Percentiles rank a stretch among this genome's conserved stretches.
Conservation (phyloP, 768 basidiomycete genomes). For the Agaricus blazei region DNA sequence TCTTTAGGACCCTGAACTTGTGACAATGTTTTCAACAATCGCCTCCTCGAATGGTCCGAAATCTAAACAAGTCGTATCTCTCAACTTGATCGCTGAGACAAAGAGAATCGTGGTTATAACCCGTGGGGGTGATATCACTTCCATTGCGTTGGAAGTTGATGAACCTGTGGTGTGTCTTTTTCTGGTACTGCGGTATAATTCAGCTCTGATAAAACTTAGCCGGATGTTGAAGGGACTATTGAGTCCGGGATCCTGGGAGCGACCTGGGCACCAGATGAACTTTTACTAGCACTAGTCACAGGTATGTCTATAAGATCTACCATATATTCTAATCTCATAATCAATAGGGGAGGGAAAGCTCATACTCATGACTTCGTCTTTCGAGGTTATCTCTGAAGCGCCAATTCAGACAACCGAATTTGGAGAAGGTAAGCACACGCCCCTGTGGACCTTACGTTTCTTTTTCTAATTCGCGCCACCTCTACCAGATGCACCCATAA, state of each 20-base stretch:
- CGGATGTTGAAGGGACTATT: conserved; percentile 82
- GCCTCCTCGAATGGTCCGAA: conserved; percentile 20
- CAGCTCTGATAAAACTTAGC: conserved; percentile 27
- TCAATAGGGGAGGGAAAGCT: conserved; percentile 66
- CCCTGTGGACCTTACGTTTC: not conserved
- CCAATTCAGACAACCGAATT: conserved; percentile 71
- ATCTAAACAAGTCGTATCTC: conserved; percentile 47
- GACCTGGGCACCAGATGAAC: conserved; percentile 90
- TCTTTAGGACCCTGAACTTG: conserved; percentile 17
- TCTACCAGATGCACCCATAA: conserved; percentile 74
- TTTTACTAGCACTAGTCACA: conserved; percentile 76
- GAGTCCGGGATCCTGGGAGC: conserved; percentile 82
- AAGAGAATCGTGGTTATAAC: conserved; percentile 61
- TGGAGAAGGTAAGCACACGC: conserved; percentile 62
- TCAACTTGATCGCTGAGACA: conserved; percentile 71
- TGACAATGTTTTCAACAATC: conserved; percentile 33
- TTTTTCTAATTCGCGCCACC: conserved; percentile 1
- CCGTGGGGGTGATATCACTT: conserved; percentile 79
- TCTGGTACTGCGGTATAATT: not conserved
- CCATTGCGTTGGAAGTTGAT: conserved; percentile 51
- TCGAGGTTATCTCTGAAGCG: conserved; percentile 83
- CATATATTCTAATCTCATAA: not conserved
- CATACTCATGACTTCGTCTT: conserved; percentile 82
- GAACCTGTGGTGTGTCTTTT: conserved; percentile 33
- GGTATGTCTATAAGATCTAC: conserved; percentile 36